Evolutionary conservation across 2,329 filamentous ascomycete genomes (phyloP), one percentile per base, ranked within the genome.

Genomic region (Ceratocystis cacaofunesta): DNA sequence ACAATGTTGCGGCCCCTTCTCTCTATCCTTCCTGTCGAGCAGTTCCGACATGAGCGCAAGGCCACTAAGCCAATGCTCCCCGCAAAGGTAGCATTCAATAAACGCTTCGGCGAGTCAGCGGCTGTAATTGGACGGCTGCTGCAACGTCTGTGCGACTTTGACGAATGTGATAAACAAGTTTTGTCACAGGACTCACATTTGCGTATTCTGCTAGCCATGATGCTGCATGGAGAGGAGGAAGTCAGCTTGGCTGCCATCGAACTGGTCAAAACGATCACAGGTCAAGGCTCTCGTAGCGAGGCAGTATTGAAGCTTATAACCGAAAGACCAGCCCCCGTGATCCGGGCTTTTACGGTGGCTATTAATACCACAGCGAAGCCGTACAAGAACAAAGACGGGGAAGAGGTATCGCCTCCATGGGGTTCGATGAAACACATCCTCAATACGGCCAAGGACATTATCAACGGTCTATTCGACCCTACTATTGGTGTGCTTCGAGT

Each of bases 211-310:
- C 84, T 96, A 58, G 86, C 87, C 3, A 82, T 90, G 19, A 83
- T 96, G 5, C 85, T 96, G 65, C 91, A 91, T 55, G 89, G 90
- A 17, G 87, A 95, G 69, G 79, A 88, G 65, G 82, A 85, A 66
- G 86, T 94, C 43, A 90, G 90, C 68, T 87, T 92, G 72, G 87
- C 89, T 17, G 86, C 89, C 0, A 82, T 92, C 5, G 88, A 91
- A 69, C 78, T 97, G 32, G 82, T 97, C 69, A 96, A 96, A 74
- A 85, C 85, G 44, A 83, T 92, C 70, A 94, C 89, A 44, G 83
- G 82, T 7, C 85, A 95, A 73, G 72, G 78, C 43, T 77, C 76
- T 22, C 79, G 82, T 62, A 74, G 75, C 46, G 80, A 81, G 15
- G 80, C 80, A 5, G 73, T 83, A n/a, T 72, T 72, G 8, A 76